Base-by-base conservation (phyloP, 2,329 filamentous ascomycete species). In the Cadophora sp. region DNA sequence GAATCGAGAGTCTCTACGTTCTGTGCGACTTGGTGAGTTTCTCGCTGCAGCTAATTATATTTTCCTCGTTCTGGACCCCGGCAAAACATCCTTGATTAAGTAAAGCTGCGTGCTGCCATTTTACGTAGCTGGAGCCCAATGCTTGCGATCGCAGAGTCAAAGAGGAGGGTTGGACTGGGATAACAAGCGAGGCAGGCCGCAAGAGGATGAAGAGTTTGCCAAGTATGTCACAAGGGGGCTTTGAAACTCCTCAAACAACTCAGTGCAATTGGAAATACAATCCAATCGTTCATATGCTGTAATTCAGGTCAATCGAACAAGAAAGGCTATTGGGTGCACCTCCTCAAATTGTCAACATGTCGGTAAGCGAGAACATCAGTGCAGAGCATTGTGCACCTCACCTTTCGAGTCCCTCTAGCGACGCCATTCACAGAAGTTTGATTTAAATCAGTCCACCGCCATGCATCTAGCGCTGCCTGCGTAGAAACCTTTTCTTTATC, bases 1-100 rank as follows among this genome's bases (percentile, higher is more conserved):
- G 51, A 31, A 55, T 55, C 24, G 51, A 55, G 2, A 55, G 27
- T 31, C 27, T 55, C 14, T 55, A 34, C 16, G 9, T 55, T n/a
- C 24, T 55, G 9, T 55, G 51, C 51, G 51, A 55, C 27, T n/a
- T 31, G 51, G 51, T 55, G 27, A 55, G 51, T 55, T 9, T n/a
- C 19, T 48, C 9, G 2, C 8, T 48, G 6, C 43, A 43, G 40
- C 43, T 22, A 19, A 22, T 48, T 22, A 8, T 9, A 48, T 22
- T 9, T 11, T 8, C 8, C 14, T 43, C 37, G 14, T 43, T 43
- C 14, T 16, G 16, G 12, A 43, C 6, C 2, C 6, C 40, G 12
- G 2, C 19, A 19, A 19, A 1, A 37, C 40, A 16, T 16, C 11
- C 3, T 5, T 43, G 5, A 14, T 4, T 43, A 22, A 48, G 4